Evolutionary conservation across 2,329 filamentous ascomycete genomes (phyloP), one percentile per base, ranked within the genome.

Genomic region (Hypoxylon sp.): DNA sequence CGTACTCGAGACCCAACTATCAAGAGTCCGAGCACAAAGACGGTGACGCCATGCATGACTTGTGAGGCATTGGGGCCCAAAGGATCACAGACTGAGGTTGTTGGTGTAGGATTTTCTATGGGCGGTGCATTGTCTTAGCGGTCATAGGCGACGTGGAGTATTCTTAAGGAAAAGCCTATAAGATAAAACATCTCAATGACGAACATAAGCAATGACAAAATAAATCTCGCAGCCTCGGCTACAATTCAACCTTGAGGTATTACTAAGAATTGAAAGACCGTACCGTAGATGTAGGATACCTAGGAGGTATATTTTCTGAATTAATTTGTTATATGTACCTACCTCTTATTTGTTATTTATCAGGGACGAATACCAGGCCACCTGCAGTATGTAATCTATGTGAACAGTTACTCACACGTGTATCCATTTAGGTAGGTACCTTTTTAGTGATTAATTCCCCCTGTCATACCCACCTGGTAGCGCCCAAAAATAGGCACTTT

Each of bases 21-120:
- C 56, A 32, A 46, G 19, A 7, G 4, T 43, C 45, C 43, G 50
- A 46, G 43, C 25, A 43, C 14, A 32, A 13, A 14, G 36, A 50
- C 11, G 2, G 23, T 58, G 52, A 63, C 52, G 60, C 36, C 46
- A 57, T 34, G 25, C 46, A n/a, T 17, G 19, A 4, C 13, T 43
- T 34, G 23, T 32, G 38, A 46, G 46, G 46, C 46, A n/a, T 58
- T 63, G 48, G 43, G 30, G 48, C 45, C 30, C 36, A 43, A 53
- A 19, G 41, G 13, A 30, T 55, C 7, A 51, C 43, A 23, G 36
- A 23, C 38, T 34, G 51, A 52, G 17, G 32, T 32, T 34, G 30
- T 56, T 50, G 60, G 60, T 32, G 36, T 43, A 32, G 6, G 34
- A 59, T 59, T 30, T 9, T 17, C 48, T 63, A 48, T 21, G 36